Base-by-base conservation (phyloP, 495 filamentous ascomycete species). In the Aspergillus saccharolyticus region DNA sequence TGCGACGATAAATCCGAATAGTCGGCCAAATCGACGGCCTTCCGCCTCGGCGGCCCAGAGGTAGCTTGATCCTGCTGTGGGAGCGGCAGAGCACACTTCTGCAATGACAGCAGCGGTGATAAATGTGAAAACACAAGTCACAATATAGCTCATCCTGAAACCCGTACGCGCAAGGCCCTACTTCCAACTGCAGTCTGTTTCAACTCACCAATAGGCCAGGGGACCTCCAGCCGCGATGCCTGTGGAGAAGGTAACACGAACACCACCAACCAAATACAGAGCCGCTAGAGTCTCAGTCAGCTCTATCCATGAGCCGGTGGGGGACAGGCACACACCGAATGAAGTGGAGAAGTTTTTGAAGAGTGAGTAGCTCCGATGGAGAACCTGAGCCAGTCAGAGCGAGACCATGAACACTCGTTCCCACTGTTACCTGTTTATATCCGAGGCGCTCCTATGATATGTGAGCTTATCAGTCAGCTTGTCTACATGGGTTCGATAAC, bases 91-190 rank as follows among this genome's bases (percentile, higher is more conserved):
- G 60, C 80, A 83, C 24, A 81, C 76, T 61, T 83, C 80, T 1
- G 80, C 79, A 44, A 83, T 73, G 21, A 83, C 79, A 10, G 79
- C 79, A n/a, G 80, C 80, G 2, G 78, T 80, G 57, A 83, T 83
- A 63, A 75, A 80, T 12, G 77, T 80, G 67, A 83, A 83, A 7
- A 83, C 72, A 62, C 79, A 67, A 44, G 78, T 81, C 1, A 83
- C 72, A 10, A 83, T 50, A 62, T 82, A 83, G 58, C 80, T 83
- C 56, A 78, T 81, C 79, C 75, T 78, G 21, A 39, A 39, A 5
- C 14, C 14, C 6, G 7, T 8, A 9, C 12, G 7, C 33, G 14
- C 7, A 39, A 2, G 33, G 4, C 10, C 4, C 25, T 30, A 39
- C 33, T 39, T 28, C 4, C 25, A 28, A 9, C 25, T 28, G 4